A percentile compares a stretch with the other conserved stretches of the same genome.
These are phyloP conservation scores for Leccinum obscurum DNA, from an alignment of 768 basidiomycete species.

Conservation along the genomic window DNA sequence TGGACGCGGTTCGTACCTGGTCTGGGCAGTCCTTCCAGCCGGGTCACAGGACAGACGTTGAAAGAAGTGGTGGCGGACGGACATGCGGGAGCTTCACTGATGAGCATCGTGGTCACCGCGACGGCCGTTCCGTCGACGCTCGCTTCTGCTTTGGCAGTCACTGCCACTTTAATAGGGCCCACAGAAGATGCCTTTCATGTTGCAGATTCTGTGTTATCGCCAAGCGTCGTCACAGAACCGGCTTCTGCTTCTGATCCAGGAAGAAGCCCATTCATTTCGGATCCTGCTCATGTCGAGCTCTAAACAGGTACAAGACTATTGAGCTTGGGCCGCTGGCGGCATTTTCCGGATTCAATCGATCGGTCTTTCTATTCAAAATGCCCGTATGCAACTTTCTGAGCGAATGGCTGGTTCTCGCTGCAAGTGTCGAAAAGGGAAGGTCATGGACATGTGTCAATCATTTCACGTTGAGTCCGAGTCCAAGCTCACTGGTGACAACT, in stretches of 20 bases:
- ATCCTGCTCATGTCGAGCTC: slow-evolving; percentile 19
- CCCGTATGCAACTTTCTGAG: background rate
- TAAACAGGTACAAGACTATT: slow-evolving; percentile 8
- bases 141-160: slow-evolving; percentile 11
- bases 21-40: slow-evolving; percentile 4
- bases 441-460: background rate
- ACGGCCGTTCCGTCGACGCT: slow-evolving; percentile 10
- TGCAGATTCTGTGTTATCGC: slow-evolving; percentile 3
- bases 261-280: background rate
- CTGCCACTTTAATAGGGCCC: slow-evolving; percentile 1
- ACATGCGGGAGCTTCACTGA: background rate
- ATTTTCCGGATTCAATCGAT: background rate
- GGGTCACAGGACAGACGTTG: slow-evolving; percentile 1
- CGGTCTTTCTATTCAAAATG: slow-evolving; percentile 2
- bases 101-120: slow-evolving; percentile 8
- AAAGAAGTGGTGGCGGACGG: slow-evolving; percentile 8
- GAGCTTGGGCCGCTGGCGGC: background rate
- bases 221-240: background rate
- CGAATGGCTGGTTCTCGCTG: background rate
- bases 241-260: background rate
- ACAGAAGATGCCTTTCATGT: background rate
- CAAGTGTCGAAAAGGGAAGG: background rate
- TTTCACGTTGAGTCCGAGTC: background rate
- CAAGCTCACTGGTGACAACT: background rate
- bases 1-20: slow-evolving; percentile 77